Evolutionary conservation across 139 green algal species (phyloP), one percentile per base, ranked within the genome.

Genomic region (Choricystis sp.): DNA sequence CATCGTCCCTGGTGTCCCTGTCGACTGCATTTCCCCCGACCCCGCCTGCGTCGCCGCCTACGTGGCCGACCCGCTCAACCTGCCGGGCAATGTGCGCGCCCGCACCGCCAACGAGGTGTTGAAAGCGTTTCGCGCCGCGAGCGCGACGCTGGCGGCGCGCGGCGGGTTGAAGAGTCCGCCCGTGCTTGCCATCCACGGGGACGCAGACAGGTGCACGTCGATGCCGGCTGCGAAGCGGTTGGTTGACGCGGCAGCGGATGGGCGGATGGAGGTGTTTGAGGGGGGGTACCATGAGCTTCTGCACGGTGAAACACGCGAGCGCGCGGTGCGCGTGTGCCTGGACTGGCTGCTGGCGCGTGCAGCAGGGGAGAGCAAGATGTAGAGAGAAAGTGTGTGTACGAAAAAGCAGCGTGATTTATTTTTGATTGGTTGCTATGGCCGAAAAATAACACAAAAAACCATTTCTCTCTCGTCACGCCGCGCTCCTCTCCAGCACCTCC

Each of bases 1-100:
- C 29, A 69, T 92, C 2, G 85, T 92, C 30, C 75, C 83, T 0
- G 83, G 76, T 2, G 77, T 90, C 3, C 57, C 67, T 19, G 69
- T 74, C 23, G 70, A 84, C 25, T 66, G 85, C 69, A 79, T 92
- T 70, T 80, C 72, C 60, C 60, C 31, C 56, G 64, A 78, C 52
- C 49, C 69, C 20, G 28, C 29, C 23, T 49, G 26, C 49, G 66
- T 79, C 26, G 24, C 70, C 48, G 49, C 67, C 9, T 78, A 80
- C 28, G 49, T 58, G 0, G 29, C 65, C 9, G 78, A 84, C 61
- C 69, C 73, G 20, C 64, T 82, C 16, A 82, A 78, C 57, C 24
- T 66, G 25, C 26, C 74, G 16, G 75, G 77, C 29, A 67, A 79
- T 26, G n/a, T 81, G 27, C 65, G 75, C 0, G 62, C 62, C 1